Conservation (phyloP, 257 asterid genomes). For the Lavandula angustifolia region DNA sequence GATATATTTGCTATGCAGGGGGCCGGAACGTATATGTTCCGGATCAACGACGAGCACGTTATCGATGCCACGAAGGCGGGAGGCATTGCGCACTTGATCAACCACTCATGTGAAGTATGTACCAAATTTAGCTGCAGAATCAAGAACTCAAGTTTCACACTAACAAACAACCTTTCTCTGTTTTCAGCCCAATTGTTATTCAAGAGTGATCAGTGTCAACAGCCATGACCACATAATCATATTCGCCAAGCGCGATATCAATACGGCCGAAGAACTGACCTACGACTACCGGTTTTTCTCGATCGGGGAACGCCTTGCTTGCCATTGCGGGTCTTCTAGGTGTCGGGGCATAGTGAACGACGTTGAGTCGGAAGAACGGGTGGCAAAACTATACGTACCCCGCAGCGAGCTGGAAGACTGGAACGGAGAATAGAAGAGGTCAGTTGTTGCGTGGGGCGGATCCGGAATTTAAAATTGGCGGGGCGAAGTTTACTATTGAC, state of each 20-base stretch:
- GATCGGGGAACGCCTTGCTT: conserved; percentile 77
- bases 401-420: conserved; percentile 71
- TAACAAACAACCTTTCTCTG: conserved; percentile 12
- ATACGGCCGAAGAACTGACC: conserved; percentile 84
- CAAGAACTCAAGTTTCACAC: no score
- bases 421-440: conserved; percentile 70
- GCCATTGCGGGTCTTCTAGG: conserved; percentile 83
- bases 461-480: no score
- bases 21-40: conserved; percentile 99
- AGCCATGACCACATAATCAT: conserved; percentile 82
- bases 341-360: conserved; percentile 97
- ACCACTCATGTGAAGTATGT: conserved; percentile 97
- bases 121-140: not conserved
- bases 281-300: conserved; percentile 94
- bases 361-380: conserved; percentile 76
- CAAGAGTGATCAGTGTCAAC: conserved; percentile 71
- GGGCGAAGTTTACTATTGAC: no score
- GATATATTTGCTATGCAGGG: conserved; percentile 58
- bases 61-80: conserved; percentile 98
- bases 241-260: conserved; percentile 90
- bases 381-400: conserved; percentile 61
- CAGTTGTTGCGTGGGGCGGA: conserved; percentile 14
- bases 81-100: conserved; percentile 94
- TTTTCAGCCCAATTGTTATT: conserved; percentile 96
- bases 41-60: conserved; percentile 86